Evolutionary conservation across 257 asterid species (phyloP), one percentile per base, ranked within the genome.

Genomic region (Solanum paucissectum): DNA sequence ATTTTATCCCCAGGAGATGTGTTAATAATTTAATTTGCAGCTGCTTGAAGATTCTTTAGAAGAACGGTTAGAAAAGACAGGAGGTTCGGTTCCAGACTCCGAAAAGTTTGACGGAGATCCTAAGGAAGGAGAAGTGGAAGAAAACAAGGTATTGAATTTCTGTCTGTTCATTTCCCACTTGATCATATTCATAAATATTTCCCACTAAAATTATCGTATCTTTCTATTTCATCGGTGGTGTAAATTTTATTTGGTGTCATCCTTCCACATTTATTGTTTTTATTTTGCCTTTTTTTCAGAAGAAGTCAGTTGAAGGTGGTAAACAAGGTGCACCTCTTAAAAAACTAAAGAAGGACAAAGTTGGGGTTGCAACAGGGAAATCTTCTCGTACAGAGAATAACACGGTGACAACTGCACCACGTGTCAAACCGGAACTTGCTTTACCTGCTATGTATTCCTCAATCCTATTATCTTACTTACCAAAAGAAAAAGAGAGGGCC

Each of bases 31-130:
- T 88, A 84, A 85, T 89, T 90, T 93, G 89, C 94, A 96, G 99
- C 90, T 97, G 92, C 98, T 97, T 91, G 99, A 97, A 93, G 99
- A 97, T 92, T 92, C 95, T 74, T 86, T 95, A 90, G 99, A 94
- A 90, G 99, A 97, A 85, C 95, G 94, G 92, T 91, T 95, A 94
- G 99, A 97, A 83, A 97, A 95, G 92, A 71, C 92, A 1, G 98
- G 95, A 83, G 95, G 87, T 90, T 64, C 91, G 42, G 90, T 90
- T 88, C 89, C 86, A 69, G 99, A 96, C 83, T 85, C 94, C 4
- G 99, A 95, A 86, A 97, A 95, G 90, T 93, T 89, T 4, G 98
- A 94, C 86, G 96, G 95, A 89, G 99, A 97, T 91, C 71, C 88
- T 10, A 96, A 91, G 89, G 99, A 97, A 75, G 95, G 93, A 69